Evolutionary conservation across 352 stramenopile genomes (phyloP).

Genomic region (Phytophthora colocasiae): DNA sequence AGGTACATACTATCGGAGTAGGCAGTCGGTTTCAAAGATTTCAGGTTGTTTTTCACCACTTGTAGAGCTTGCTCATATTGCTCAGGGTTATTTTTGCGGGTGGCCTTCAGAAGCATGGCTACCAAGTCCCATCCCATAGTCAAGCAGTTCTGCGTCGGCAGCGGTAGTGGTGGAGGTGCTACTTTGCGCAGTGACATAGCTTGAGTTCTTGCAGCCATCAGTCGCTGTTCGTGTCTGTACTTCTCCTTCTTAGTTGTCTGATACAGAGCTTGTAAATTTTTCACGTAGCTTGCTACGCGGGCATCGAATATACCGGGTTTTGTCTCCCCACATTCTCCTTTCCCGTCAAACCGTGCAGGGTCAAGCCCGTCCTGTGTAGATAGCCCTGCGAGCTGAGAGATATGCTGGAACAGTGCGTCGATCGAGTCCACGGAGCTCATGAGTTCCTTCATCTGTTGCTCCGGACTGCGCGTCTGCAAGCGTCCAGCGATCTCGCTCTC

Average conservation of each 20-base stretch:
- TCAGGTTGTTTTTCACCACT: constrained; percentile 78
- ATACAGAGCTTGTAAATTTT: constrained; percentile 74
- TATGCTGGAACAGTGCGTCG: constrained; percentile 84
- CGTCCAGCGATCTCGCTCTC: constrained; percentile 47
- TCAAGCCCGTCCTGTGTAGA: constrained; percentile 24
- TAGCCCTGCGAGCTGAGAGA: constrained; percentile 65
- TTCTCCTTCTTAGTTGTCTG: constrained; percentile 87
- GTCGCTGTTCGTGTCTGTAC: constrained; percentile 73
- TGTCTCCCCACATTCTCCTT: constrained; percentile 23
- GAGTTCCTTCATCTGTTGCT: constrained; percentile 80
- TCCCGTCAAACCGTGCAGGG: constrained; percentile 12
- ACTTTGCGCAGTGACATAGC: constrained; percentile 77
- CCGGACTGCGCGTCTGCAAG: constrained; percentile 34
- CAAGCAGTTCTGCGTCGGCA: constrained; percentile 87
- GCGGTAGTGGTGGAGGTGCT: constrained; percentile 68
- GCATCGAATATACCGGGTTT: constrained; percentile 69
- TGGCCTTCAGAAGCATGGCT: constrained; percentile 75
- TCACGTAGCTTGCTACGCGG: constrained; percentile 75
- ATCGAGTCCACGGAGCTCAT: constrained; percentile 79
- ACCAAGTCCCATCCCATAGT: constrained; percentile 86
- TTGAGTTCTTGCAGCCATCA: constrained; percentile 56
- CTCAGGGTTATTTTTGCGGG: constrained; percentile 61
- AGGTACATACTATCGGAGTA: constrained; percentile 90
- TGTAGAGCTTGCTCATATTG: constrained; percentile 77
- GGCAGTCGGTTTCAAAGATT: constrained; percentile 75